Percentiles rank a stretch among this genome's conserved stretches.
These are phyloP conservation scores for Pythium sp. DNA, from an alignment of 352 stramenopile species.

Conservation along the genomic window DNA sequence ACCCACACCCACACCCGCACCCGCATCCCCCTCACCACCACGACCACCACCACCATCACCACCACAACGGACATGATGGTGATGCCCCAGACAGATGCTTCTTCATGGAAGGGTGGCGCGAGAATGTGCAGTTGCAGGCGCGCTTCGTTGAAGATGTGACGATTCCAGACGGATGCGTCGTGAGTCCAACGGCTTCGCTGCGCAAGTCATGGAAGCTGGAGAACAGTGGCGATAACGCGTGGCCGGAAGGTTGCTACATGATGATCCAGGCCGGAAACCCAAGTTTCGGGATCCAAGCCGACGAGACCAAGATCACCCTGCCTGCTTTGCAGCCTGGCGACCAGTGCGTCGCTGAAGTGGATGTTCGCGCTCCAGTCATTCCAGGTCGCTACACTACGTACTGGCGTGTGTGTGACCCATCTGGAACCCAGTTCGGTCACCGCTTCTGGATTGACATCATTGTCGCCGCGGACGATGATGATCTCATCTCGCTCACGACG, in stretches of 20 bases:
- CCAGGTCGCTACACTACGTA: conserved; percentile 82
- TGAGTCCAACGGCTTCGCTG: conserved; percentile 44
- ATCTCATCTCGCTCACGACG: conserved; percentile 20
- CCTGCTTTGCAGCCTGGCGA: conserved; percentile 29
- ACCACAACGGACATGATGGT: neutral
- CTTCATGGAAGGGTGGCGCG: neutral
- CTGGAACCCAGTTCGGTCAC: conserved; percentile 85
- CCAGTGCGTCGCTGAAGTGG: conserved; percentile 31
- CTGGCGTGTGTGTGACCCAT: conserved; percentile 76
- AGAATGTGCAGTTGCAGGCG: conserved; percentile 29
- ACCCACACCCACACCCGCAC: conserved; percentile 4
- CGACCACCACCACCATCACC: conserved; percentile 1
- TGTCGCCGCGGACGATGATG: conserved; percentile 26
- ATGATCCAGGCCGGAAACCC: conserved; percentile 31
- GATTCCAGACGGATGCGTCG: conserved; percentile 67
- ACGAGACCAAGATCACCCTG: conserved; percentile 29
- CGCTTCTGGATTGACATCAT: conserved; percentile 88
- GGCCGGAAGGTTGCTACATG: conserved; percentile 55
- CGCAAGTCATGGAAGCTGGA: conserved; percentile 77
- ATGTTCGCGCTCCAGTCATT: conserved; percentile 26
- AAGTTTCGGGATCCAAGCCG: conserved; percentile 28
- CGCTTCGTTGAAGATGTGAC: conserved; percentile 78
- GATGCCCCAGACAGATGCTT: neutral
- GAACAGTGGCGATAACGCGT: conserved; percentile 53
- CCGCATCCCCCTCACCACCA: too few species aligned